Evolutionary conservation across 139 green algal genomes (phyloP).

Genomic region (Chlorella sp.): DNA sequence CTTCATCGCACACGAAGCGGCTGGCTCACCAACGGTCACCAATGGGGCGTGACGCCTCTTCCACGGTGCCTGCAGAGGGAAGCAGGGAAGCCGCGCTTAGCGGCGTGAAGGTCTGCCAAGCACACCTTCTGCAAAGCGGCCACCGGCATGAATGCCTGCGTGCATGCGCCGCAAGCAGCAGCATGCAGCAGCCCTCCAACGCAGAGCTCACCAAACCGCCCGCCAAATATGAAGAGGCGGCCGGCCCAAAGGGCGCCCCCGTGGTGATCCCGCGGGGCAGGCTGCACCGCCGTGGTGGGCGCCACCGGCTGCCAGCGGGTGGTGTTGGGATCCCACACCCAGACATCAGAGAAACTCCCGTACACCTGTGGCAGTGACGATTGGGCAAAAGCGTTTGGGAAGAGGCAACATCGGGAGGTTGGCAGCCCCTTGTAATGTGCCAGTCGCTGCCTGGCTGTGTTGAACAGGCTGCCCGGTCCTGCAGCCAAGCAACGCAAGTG

Average conservation of each 20-base stretch:
- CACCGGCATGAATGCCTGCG: too few relatives aligned
- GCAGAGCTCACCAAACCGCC: neutral
- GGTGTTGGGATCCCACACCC: constrained; percentile 3
- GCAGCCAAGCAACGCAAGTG: too few relatives aligned
- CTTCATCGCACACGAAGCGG: too few relatives aligned
- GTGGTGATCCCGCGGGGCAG: constrained; percentile 33
- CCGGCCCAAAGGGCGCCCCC: neutral
- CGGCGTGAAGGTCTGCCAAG: too few relatives aligned
- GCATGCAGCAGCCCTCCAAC: too few relatives aligned
- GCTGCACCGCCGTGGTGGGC: neutral
- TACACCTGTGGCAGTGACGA: constrained; percentile 15
- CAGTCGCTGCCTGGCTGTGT: too few relatives aligned
- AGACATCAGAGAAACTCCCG: constrained; percentile 40
- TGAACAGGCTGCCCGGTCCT: too few relatives aligned
- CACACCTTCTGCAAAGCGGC: too few relatives aligned
- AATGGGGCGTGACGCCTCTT: constrained; percentile 3
- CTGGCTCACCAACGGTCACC: constrained; percentile 22
- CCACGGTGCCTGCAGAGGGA: neutral
- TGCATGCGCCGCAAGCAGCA: neutral
- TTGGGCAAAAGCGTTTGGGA: too few relatives aligned
- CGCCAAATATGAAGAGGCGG: constrained; percentile 25
- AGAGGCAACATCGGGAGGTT: too few relatives aligned
- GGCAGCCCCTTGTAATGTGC: too few relatives aligned
- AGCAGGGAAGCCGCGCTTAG: too few relatives aligned
- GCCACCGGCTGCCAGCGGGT: constrained; percentile 13